Evolutionary conservation across 495 filamentous ascomycete species (phyloP).

Genomic region (Pyrenula aspistea): DNA sequence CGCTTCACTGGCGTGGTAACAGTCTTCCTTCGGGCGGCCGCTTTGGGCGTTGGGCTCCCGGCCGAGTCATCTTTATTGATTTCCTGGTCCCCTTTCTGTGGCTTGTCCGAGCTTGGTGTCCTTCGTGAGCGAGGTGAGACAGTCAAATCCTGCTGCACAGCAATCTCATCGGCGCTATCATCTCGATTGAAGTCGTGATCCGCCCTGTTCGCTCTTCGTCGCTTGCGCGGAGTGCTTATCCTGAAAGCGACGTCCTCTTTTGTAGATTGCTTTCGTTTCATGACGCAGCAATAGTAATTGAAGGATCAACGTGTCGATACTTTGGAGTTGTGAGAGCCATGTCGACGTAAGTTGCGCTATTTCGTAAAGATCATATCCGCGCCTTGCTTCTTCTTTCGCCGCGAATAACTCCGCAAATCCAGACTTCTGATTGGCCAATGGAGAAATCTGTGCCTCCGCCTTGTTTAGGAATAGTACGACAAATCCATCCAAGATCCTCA

Average conservation of each 20-base stretch:
- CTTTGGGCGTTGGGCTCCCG: not conserved
- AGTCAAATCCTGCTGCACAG: not conserved
- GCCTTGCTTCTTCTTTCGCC: not conserved
- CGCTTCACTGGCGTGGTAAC: not conserved
- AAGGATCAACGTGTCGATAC: too few relatives aligned
- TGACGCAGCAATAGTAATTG: too few relatives aligned
- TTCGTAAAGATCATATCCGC: too few relatives aligned
- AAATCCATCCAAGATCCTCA: too few relatives aligned
- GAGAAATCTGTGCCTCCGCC: not conserved
- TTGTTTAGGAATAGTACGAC: too few relatives aligned
- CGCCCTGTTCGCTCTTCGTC: not conserved
- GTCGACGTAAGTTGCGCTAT: too few relatives aligned
- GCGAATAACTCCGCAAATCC: not conserved
- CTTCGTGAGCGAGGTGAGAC: too few relatives aligned
- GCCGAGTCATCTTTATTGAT: not conserved
- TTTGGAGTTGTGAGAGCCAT: too few relatives aligned
- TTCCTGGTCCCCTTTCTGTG: not conserved
- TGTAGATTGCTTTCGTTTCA: not conserved
- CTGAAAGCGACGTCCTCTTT: not conserved
- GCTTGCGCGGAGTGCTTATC: not conserved
- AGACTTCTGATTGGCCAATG: not conserved
- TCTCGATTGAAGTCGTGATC: not conserved
- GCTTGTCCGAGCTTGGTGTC: not conserved
- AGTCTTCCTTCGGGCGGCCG: not conserved
- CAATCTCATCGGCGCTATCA: not conserved